phyloP scores from a whole-genome alignment of 2,329 filamentous ascomycete genomes.

The Phialemonium atrogriseum region DNA sequence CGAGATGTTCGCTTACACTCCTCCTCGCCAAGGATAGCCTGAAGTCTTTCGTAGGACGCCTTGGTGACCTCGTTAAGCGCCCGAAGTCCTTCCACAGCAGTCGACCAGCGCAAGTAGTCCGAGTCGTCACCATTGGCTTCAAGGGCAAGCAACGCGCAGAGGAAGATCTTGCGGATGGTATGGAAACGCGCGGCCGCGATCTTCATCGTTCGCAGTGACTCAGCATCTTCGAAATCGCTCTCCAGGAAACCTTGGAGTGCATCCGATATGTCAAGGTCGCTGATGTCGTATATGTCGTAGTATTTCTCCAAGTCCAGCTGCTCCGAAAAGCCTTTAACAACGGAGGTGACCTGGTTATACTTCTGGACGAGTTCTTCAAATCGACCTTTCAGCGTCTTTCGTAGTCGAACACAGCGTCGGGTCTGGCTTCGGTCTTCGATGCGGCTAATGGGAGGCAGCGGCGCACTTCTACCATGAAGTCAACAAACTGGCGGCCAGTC shows the following conservation, averaged over 20 bases:
- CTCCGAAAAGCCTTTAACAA: conserved; percentile 66
- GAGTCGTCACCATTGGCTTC: conserved; percentile 70
- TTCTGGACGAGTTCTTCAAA: conserved; percentile 62
- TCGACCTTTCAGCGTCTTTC: conserved; percentile 63
- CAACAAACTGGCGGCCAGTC: conserved; percentile 3
- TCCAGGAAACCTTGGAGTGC: conserved; percentile 57
- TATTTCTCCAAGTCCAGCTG: conserved; percentile 83
- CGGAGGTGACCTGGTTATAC: conserved; percentile 61
- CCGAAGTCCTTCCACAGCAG: conserved; percentile 67
- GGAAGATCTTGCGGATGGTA: conserved; percentile 71
- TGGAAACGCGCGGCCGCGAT: conserved; percentile 74
- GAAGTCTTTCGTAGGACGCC: conserved; percentile 56
- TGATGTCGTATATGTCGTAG: conserved; percentile 81
- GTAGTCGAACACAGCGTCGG: conserved; percentile 71
- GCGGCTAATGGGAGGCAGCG: conserved; percentile 83
- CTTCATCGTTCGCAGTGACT: conserved; percentile 74
- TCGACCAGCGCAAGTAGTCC: conserved; percentile 72
- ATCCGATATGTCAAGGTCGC: conserved; percentile 62
- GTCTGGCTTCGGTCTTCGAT: conserved; percentile 76
- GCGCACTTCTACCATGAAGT: conserved; percentile 57
- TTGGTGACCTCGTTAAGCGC: conserved; percentile 54
- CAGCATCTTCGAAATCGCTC: conserved; percentile 63
- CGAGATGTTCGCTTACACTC: conserved; percentile 51
- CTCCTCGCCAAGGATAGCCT: conserved; percentile 66
- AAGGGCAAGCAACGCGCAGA: conserved; percentile 83